These are phyloP conservation scores for Saksenaea oblongispora DNA, from an alignment of 371 early-diverging fungal species.

Conservation along the genomic window DNA sequence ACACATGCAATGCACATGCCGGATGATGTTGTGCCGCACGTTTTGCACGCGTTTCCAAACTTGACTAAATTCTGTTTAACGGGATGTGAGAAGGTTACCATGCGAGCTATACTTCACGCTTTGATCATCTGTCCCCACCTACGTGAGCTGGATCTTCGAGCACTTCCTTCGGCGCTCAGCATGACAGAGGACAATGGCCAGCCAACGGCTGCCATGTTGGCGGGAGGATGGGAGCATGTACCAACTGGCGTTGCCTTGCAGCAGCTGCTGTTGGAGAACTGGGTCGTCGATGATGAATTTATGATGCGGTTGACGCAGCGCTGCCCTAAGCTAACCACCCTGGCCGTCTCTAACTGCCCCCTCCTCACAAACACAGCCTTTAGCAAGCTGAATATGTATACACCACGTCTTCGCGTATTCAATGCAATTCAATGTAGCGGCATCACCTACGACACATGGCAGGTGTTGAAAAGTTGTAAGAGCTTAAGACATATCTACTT, in stretches of 20 bases:
- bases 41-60: constrained; percentile 20
- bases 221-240: background rate
- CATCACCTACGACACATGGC: constrained; percentile 8
- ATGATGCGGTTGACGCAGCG: background rate
- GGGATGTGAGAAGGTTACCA: constrained; percentile 14
- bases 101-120: constrained; percentile 5
- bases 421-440: constrained; percentile 18
- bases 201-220: background rate
- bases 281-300: constrained; percentile 1
- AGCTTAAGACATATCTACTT: constrained; percentile 15
- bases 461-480: background rate
- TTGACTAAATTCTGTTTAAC: constrained; percentile 23
- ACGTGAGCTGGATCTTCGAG: constrained; percentile 29
- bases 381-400: background rate
- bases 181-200: background rate
- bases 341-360: constrained; percentile 14
- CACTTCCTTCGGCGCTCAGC: background rate
- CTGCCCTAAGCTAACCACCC: background rate
- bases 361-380: constrained; percentile 3
- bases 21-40: constrained; percentile 13
- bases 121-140: constrained; percentile 21
- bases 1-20: constrained; percentile 21
- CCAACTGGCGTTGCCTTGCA: background rate
- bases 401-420: background rate
- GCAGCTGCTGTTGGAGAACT: constrained; percentile 12